These are phyloP conservation scores for Lachnellula arida DNA, from an alignment of 2,329 filamentous ascomycete species.

Conservation along the genomic window DNA sequence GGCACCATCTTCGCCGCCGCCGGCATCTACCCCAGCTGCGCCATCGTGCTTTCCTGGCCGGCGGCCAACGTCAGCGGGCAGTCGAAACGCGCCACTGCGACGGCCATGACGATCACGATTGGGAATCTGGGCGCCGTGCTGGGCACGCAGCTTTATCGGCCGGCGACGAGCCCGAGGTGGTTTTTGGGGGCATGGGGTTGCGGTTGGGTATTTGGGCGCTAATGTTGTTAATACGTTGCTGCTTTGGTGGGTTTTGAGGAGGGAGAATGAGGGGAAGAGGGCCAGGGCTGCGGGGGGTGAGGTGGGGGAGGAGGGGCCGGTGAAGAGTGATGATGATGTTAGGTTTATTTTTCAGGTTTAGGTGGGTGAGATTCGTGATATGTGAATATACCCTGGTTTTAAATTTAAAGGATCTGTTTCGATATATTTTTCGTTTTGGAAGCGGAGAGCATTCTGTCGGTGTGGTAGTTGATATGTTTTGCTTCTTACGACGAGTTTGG, in stretches of 20 bases:
- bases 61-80: slow-evolving; percentile 68
- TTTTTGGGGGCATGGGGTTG: slow-evolving; percentile 63
- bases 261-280: slow-evolving; percentile 53
- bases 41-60: slow-evolving; percentile 63
- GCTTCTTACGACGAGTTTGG: too few relatives aligned
- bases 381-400: background rate
- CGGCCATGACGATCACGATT: slow-evolving; percentile 68
- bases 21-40: slow-evolving; percentile 62
- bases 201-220: slow-evolving; percentile 56
- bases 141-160: slow-evolving; percentile 65
- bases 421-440: too few relatives aligned
- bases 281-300: slow-evolving; percentile 41
- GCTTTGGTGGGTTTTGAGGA: slow-evolving; percentile 50
- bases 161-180: slow-evolving; percentile 55
- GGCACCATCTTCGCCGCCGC: slow-evolving; percentile 60
- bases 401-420: background rate
- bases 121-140: slow-evolving; percentile 65
- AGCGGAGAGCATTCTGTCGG: too few relatives aligned
- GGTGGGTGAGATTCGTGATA: background rate
- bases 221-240: slow-evolving; percentile 51
- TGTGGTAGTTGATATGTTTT: too few relatives aligned
- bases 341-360: slow-evolving; percentile 40
- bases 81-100: slow-evolving; percentile 64
- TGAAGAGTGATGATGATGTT: slow-evolving; percentile 54
- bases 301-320: slow-evolving; percentile 49